Evolutionary conservation across 2,329 filamentous ascomycete species (phyloP).

Genomic region (Exserohilum rostratum): DNA sequence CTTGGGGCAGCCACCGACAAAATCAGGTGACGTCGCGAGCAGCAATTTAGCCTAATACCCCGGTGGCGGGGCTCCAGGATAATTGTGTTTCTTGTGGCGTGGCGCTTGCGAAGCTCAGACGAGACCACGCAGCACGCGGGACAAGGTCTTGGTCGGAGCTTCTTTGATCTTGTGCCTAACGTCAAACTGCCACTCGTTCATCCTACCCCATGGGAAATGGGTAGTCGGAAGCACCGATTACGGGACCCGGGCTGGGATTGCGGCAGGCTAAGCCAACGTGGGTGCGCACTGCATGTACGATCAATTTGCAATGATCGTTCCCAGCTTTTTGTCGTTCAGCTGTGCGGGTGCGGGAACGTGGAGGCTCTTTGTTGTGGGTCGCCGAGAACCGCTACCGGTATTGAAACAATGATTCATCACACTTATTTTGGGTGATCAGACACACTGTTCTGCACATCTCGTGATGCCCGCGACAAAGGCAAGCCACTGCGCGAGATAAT

Average conservation of each 20-base stretch:
- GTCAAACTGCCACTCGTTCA: constrained; percentile 2
- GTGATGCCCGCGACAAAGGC: constrained; percentile 2
- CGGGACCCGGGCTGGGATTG: neutral
- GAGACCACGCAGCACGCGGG: constrained; percentile 4
- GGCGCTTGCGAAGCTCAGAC: constrained; percentile 9
- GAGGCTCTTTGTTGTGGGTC: neutral
- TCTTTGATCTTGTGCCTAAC: constrained; percentile 1
- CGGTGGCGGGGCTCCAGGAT: constrained; percentile 10
- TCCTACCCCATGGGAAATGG: neutral
- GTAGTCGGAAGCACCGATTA: constrained; percentile 4
- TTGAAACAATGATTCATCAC: neutral
- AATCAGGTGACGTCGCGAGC: constrained; percentile 13
- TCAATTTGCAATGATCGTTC: neutral
- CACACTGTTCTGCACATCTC: neutral
- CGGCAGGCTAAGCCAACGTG: neutral
- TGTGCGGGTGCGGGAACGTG: neutral
- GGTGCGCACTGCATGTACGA: neutral
- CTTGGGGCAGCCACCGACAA: constrained; percentile 7
- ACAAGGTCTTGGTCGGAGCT: constrained; percentile 7
- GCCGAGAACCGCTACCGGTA: neutral
- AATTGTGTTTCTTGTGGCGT: constrained; percentile 3
- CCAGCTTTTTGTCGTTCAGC: neutral
- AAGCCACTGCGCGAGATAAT: constrained; percentile 2
- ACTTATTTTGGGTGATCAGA: constrained; percentile 1
- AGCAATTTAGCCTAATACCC: constrained; percentile 20